These are phyloP conservation scores for Ambrosiella beaveri DNA, from an alignment of 2,329 filamentous ascomycete species.

Conservation along the genomic window DNA sequence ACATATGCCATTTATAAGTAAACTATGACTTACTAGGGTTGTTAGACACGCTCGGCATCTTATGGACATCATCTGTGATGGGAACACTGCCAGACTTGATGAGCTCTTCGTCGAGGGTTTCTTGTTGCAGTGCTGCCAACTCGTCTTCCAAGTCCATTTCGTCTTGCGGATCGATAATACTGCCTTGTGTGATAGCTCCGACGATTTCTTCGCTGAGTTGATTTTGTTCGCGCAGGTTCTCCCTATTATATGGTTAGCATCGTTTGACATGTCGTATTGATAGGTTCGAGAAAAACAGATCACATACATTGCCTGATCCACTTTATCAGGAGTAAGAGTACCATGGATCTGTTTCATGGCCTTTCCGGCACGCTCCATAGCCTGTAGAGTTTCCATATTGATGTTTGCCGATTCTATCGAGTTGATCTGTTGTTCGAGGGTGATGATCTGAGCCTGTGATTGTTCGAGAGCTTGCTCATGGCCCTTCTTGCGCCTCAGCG, in stretches of 20 bases:
- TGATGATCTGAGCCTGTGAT: slow-evolving; percentile 74
- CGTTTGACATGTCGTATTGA: not conserved
- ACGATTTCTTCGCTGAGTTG: slow-evolving; percentile 86
- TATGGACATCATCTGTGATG: slow-evolving; percentile 58
- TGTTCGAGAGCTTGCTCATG: slow-evolving; percentile 86
- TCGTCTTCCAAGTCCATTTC: slow-evolving; percentile 76
- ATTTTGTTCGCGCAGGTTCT: slow-evolving; percentile 80
- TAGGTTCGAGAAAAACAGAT: not conserved
- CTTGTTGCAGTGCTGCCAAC: slow-evolving; percentile 73
- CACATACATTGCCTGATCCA: slow-evolving; percentile 83
- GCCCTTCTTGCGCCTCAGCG: slow-evolving; percentile 83
- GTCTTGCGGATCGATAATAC: slow-evolving; percentile 53
- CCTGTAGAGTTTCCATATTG: slow-evolving; percentile 86
- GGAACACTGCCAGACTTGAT: slow-evolving; percentile 74
- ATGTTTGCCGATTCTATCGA: slow-evolving; percentile 97
- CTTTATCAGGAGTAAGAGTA: slow-evolving; percentile 80
- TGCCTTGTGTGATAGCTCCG: slow-evolving; percentile 60
- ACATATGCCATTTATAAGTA: not conserved
- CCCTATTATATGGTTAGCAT: slow-evolving; percentile 35
- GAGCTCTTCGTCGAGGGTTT: slow-evolving; percentile 86
- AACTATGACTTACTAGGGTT: slow-evolving; percentile 49
- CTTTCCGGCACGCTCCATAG: slow-evolving; percentile 77
- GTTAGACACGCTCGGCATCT: slow-evolving; percentile 57
- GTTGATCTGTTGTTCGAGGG: slow-evolving; percentile 88
- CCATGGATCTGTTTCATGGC: slow-evolving; percentile 92